Evolutionary conservation across 345 rosid species (phyloP), one percentile per base, ranked within the genome.

Genomic region (Gossypium turneri): DNA sequence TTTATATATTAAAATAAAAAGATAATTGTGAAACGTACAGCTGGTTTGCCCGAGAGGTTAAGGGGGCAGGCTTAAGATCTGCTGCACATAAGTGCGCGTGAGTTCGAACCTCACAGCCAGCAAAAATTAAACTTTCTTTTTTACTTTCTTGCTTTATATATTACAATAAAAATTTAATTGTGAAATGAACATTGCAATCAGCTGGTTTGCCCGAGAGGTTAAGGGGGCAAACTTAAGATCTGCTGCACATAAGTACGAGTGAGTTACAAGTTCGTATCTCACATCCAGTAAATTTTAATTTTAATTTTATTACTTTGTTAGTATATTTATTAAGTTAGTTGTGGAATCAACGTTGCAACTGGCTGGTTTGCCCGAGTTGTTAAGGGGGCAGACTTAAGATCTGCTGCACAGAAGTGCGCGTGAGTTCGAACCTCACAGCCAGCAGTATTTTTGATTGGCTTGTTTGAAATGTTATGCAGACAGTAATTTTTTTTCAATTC

Each of bases 401-500:
- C 91, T 92, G 84, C 92, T 88, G 93, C 87, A 86, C 89, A 80
- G 64, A 86, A 86, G 92, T 86, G 86, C 94, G 92, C 93, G 91
- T 88, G 94, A 91, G 92, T 92, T 89, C 94, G 93, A 92, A 90
- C 90, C 89, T 90, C 93, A 88, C 88, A 85, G 97, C 89, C 94
- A 84, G 88, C 91, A 34, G 0, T 29, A 0, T 0, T 29, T 29
- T 29, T 29, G 34, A 29, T 29, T 29, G 5, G 34, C 34, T 29
- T 29, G 34, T 29, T 29, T 29, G 5, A 29, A 29, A 24, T 1
- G 34, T 4, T 25, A 25, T 25, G 4, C 34, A 3, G 34, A 27
- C 0, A 0, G 34, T 29, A 29, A 29, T 29, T 29, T 29, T 3
- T 3, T 29, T 29, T 29, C 34, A 3, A 29, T 27, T 27, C 29